Percentiles rank a stretch among this genome's conserved stretches.
phyloP scores from a whole-genome alignment of 108 stramenopile species.

The Skeletonema potamos region DNA sequence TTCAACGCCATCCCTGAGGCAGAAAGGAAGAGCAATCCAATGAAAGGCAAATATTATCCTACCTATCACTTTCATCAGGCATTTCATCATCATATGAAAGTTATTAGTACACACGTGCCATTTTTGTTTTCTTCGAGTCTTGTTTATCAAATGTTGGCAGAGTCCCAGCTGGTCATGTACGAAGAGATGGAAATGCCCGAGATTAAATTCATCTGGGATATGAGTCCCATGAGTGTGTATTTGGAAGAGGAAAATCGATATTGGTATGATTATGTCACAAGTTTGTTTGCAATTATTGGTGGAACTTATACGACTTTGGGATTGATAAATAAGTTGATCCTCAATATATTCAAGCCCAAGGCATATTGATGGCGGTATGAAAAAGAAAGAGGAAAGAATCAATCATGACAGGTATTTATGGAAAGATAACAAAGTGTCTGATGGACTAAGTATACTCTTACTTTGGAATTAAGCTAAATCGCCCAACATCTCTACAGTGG shows the following conservation, averaged over 20 bases:
- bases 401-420: not conserved
- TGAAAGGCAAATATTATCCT: conserved; percentile 76
- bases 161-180: conserved; percentile 90
- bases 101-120: conserved; percentile 91
- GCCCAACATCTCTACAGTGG: no score
- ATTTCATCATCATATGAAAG: conserved; percentile 98
- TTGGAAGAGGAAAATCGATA: conserved; percentile 81
- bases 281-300: conserved; percentile 95
- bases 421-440: no score
- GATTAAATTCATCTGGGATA: conserved; percentile 88
- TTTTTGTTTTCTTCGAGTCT: conserved; percentile 51
- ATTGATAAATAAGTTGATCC: conserved; percentile 91
- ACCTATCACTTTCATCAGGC: conserved; percentile 86
- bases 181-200: conserved; percentile 84
- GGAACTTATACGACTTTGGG: conserved; percentile 97
- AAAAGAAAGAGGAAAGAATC: not conserved
- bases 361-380: conserved; percentile 56
- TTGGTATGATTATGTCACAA: conserved; percentile 97
- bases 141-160: conserved; percentile 86
- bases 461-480: no score
- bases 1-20: conserved; percentile 83
- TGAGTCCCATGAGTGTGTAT: conserved; percentile 93
- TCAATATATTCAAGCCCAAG: conserved; percentile 93
- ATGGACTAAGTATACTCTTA: not conserved
- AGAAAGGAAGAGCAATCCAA: conserved; percentile 79